phyloP scores from a whole-genome alignment of 2,329 filamentous ascomycete genomes.

The Epichloe elymi region DNA sequence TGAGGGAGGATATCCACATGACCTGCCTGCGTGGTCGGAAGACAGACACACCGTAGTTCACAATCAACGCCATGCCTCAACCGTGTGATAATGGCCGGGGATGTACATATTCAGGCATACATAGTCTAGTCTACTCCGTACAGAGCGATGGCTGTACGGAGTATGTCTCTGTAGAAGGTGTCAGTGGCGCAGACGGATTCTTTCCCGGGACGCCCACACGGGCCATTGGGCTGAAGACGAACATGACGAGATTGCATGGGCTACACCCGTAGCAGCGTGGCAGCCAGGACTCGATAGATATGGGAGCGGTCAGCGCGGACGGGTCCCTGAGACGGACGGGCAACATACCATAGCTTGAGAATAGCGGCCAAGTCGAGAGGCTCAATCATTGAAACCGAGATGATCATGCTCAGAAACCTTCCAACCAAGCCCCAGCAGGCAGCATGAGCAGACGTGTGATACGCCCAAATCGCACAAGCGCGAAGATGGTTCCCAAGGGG shows the following conservation, averaged over 20 bases:
- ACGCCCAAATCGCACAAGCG: slow-evolving; percentile 8
- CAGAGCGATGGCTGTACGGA: not conserved
- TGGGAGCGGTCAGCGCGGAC: slow-evolving; percentile 1
- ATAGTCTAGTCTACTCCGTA: not conserved
- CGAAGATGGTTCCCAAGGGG: slow-evolving; percentile 7
- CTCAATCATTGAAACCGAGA: not conserved
- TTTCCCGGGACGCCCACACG: not conserved
- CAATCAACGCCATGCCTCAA: not conserved
- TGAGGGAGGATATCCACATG: not conserved
- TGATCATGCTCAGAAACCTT: not conserved
- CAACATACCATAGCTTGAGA: not conserved
- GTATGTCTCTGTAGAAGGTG: not conserved
- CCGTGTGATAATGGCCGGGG: not conserved
- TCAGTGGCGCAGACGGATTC: not conserved
- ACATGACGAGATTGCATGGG: not conserved
- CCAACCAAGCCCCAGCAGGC: not conserved
- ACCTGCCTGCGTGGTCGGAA: not conserved
- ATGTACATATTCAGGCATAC: not conserved
- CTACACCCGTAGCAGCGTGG: not conserved
- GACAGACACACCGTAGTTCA: not conserved
- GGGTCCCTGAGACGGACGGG: not conserved
- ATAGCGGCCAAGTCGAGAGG: not conserved
- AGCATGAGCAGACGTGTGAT: slow-evolving; percentile 5
- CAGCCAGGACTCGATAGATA: no score
- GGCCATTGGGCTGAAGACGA: not conserved